Conservation (phyloP, 345 rosid genomes). For the Psidium friedrichsthalianum region DNA sequence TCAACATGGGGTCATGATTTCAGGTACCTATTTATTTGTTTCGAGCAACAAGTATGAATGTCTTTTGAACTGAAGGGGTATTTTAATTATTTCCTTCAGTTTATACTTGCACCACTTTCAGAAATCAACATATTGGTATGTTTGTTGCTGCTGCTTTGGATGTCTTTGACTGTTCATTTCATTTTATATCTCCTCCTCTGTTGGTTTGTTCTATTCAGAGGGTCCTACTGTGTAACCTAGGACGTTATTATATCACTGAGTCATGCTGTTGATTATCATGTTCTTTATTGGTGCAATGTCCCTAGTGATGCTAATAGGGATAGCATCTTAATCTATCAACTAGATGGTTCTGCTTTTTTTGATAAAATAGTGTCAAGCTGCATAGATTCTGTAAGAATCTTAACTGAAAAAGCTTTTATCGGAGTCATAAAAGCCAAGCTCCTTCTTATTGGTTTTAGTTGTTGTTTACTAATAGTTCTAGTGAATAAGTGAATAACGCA, state of each 20-base stretch:
- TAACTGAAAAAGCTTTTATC: not conserved
- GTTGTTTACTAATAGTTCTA: not conserved
- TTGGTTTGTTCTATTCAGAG: not conserved
- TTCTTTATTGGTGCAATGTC: not conserved
- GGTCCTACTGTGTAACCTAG: not conserved
- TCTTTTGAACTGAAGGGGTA: not conserved
- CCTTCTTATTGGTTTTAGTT: not conserved
- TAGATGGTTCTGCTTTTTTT: not conserved
- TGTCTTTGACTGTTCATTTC: not conserved
- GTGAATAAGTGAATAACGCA: not conserved
- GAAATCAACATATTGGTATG: not conserved
- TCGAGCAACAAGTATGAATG: not conserved
- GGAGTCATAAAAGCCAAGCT: not conserved
- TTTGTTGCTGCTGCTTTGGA: not conserved
- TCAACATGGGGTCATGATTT: constrained; percentile 99
- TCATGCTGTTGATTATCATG: not conserved
- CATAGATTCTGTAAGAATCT: not conserved
- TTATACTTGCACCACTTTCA: not conserved
- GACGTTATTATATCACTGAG: not conserved
- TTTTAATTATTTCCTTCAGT: not conserved
- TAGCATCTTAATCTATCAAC: not conserved
- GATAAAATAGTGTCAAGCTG: not conserved
- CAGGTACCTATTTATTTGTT: constrained; percentile 39
- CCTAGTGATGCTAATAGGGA: not conserved
- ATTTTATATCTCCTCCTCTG: not conserved